A percentile compares a stretch with the other conserved stretches of the same genome.
Evolutionary conservation across 345 rosid species (phyloP).

Genomic region (Salix exigua): DNA sequence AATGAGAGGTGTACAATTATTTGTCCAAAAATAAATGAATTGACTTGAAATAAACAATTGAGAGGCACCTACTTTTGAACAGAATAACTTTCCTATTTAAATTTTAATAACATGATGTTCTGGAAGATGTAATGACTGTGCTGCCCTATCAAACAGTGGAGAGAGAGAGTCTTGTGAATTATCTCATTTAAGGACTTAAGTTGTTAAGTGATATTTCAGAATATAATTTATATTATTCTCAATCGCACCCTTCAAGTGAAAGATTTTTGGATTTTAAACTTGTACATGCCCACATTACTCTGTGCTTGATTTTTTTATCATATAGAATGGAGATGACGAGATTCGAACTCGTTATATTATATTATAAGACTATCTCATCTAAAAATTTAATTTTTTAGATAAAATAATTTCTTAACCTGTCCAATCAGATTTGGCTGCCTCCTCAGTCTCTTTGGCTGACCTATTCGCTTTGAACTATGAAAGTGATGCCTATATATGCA

Average conservation of each 20-base stretch:
- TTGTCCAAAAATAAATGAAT: background rate
- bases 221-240: too few relatives aligned
- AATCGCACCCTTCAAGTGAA: too few relatives aligned
- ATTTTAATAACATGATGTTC: background rate
- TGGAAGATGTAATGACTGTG: background rate
- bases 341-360: too few relatives aligned
- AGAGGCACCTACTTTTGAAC: background rate
- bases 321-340: too few relatives aligned
- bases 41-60: background rate
- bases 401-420: fast-evolving
- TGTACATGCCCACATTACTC: fast-evolving
- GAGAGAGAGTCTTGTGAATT: background rate
- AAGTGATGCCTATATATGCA: background rate
- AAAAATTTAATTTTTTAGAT: too few relatives aligned
- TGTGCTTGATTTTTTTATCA: too few relatives aligned
- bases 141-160: background rate
- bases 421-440: too few relatives aligned
- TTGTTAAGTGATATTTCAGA: too few relatives aligned
- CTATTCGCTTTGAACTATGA: background rate
- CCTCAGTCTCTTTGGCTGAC: background rate
- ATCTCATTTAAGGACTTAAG: too few relatives aligned
- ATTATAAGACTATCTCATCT: too few relatives aligned
- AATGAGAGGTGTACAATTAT: too few relatives aligned
- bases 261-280: too few relatives aligned
- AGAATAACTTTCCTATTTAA: background rate